Percentiles rank a stretch among this genome's conserved stretches.
phyloP scores from a whole-genome alignment of 2,329 filamentous ascomycete genomes.

The Neospermospora avenae region DNA sequence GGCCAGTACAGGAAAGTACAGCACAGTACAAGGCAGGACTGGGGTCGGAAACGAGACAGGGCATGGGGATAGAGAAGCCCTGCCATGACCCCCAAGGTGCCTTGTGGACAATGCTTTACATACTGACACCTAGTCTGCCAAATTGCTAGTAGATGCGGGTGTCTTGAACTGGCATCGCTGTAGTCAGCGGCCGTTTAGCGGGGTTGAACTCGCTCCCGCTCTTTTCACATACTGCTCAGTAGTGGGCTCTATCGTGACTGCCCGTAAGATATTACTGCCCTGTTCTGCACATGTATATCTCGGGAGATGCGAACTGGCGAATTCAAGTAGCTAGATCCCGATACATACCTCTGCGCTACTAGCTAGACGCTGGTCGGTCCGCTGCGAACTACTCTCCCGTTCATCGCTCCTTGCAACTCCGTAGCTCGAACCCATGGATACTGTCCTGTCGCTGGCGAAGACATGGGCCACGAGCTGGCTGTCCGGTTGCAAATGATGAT shows the following conservation, averaged over 20 bases:
- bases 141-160: background rate
- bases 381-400: background rate
- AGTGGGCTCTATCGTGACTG: background rate
- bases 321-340: background rate
- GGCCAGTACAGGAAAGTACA: conserved; percentile 34
- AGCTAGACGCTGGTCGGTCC: background rate
- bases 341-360: background rate
- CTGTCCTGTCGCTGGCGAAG: background rate
- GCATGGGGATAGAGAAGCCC: background rate
- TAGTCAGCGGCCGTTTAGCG: conserved; percentile 12
- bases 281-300: background rate
- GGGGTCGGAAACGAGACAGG: background rate
- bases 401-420: background rate
- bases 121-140: background rate
- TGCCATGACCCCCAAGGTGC: conserved; percentile 11
- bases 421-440: background rate
- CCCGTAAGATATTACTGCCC: background rate
- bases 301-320: background rate
- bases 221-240: background rate
- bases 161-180: conserved; percentile 13
- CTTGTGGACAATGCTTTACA: conserved; percentile 14
- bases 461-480: background rate
- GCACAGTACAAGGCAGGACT: background rate
- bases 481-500: conserved; percentile 11
- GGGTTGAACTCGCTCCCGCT: conserved; percentile 6